phyloP scores from a whole-genome alignment of 306 rosid genomes.

The Quillaja saponaria region DNA sequence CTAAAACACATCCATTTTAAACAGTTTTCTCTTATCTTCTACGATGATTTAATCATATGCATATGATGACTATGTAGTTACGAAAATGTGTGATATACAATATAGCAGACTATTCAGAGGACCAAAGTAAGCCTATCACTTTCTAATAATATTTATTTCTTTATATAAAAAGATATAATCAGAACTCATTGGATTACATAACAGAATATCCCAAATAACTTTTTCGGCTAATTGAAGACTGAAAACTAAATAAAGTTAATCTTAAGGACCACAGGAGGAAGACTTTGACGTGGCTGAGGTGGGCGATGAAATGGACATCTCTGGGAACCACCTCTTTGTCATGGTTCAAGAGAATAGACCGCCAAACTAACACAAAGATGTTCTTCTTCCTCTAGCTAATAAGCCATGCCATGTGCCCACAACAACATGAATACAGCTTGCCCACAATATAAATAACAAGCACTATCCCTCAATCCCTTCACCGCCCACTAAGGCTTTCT shows the following conservation, averaged over 20 bases:
- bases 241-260: background rate
- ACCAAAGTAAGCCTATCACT: too few species aligned
- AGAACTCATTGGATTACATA: too few species aligned
- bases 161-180: too few species aligned
- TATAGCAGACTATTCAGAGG: too few species aligned
- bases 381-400: background rate
- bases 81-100: too few species aligned
- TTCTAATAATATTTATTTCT: too few species aligned
- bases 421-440: background rate
- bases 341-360: constrained; percentile 31
- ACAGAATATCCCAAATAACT: too few species aligned
- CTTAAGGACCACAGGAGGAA: background rate
- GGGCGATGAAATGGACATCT: constrained; percentile 15
- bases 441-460: constrained; percentile 18
- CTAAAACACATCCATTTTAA: too few species aligned
- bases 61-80: too few species aligned
- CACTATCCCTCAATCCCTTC: background rate
- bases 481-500: constrained; percentile 7
- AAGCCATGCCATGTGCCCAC: background rate
- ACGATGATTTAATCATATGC: too few species aligned
- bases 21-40: too few species aligned
- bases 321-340: constrained; percentile 2
- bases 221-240: too few species aligned
- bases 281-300: background rate
- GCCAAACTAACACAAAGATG: constrained; percentile 28